Evolutionary conservation across 495 filamentous ascomycete genomes (phyloP).

Genomic region (Neurospora tetraspora): DNA sequence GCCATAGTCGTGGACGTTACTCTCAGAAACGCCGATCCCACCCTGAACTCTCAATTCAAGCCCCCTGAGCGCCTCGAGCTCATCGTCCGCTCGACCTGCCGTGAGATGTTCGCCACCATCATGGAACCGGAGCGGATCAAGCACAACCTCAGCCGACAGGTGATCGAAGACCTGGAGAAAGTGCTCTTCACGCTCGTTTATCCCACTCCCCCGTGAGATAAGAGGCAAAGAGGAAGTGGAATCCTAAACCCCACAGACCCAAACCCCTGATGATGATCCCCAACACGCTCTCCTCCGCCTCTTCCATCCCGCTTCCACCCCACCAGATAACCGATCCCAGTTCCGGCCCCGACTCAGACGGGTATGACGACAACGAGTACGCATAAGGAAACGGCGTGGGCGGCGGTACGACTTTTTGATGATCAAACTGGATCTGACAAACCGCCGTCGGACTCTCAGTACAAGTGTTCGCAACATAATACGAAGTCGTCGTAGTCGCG

Average conservation of each 20-base stretch:
- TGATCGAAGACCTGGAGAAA: constrained; percentile 7
- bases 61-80: not conserved
- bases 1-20: not conserved
- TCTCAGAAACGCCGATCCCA: not conserved
- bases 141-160: not conserved
- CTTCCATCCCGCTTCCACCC: not conserved
- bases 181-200: constrained; percentile 17
- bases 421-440: not conserved
- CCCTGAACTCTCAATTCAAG: not conserved
- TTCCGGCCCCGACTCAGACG: not conserved
- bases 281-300: not conserved
- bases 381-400: not conserved
- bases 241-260: not conserved
- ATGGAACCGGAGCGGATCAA: not conserved
- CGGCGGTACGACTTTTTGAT: not conserved
- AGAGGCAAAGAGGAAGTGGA: not conserved
- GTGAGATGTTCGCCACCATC: not conserved
- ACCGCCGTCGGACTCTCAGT: not conserved
- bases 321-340: not conserved
- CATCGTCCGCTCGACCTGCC: not conserved
- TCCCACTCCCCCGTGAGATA: constrained; percentile 9
- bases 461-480: not conserved
- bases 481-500: not conserved
- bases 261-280: not conserved
- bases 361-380: not conserved